Base-by-base conservation (phyloP, 352 stramenopile genomes). In the Phytophthora capsici region DNA sequence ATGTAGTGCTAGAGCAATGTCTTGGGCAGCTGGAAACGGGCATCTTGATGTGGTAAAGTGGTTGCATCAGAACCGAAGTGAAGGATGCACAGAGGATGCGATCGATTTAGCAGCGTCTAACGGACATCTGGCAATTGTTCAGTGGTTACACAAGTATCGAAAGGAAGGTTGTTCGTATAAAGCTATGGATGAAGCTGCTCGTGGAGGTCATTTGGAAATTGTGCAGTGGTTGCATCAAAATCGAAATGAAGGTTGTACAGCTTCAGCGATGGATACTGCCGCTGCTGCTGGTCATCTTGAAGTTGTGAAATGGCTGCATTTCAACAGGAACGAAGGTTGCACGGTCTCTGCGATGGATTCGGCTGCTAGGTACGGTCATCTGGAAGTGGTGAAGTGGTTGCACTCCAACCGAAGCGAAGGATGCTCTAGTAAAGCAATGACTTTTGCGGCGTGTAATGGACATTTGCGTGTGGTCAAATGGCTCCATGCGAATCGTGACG, bases 1-100 rank as follows among this genome's bases (percentile, higher is more conserved):
- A n/a, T 75, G 69, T 32, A 72, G 28, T 14, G 26, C 7, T 22
- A 59, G 53, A 9, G 65, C 69, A 1, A 75, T 78, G 65, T 37
- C 51, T 37, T 67, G 48, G 36, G 50, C 59, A 22, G 69, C 69
- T 28, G 47, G 37, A n/a, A 14, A 53, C 4, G 66, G 66, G 5
- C 60, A 74, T 58, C 12, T 74, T 5, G 47, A 59, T 20, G 44
- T 73, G 25, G 66, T 70, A 1, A 53, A 66, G 19, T 73, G 66
- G 66, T 23, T 74, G 12, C 52, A 74, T 16, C 14, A 6, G 3
- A 22, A 70, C 28, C 53, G 66, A 48, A 44, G 2, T 8, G 66
- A 73, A 57, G 66, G 66, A 12, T 73, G 59, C 32, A 58, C 66
- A 9, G 4, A 22, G 1, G 14, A 43, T 6, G 61, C 66, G 20